phyloP scores from a whole-genome alignment of 805 yeast species.

The Monosporozyma yasuniensis region DNA sequence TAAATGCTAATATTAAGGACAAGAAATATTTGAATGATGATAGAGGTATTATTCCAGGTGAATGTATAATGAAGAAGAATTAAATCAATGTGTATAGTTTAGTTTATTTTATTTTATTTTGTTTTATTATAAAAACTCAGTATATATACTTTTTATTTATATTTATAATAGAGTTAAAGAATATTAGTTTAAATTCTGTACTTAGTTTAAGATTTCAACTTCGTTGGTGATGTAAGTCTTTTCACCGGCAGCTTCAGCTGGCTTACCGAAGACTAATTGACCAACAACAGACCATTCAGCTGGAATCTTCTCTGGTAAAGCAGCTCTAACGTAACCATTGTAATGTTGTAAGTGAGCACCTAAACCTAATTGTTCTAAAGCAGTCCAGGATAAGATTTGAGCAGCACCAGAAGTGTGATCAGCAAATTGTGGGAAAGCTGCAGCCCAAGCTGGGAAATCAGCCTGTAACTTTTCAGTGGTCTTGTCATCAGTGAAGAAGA shows the following conservation, averaged over 20 bases:
- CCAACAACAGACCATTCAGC: slow-evolving; percentile 38
- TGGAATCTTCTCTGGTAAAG: slow-evolving; percentile 34
- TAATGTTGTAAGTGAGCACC: slow-evolving; percentile 49
- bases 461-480: slow-evolving; percentile 35
- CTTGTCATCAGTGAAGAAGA: slow-evolving; percentile 40
- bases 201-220: slow-evolving; percentile 7
- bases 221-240: slow-evolving; percentile 35
- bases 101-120: too few relatives aligned
- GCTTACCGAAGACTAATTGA: slow-evolving; percentile 45
- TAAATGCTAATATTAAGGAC: slow-evolving; percentile 1
- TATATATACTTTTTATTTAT: neutral
- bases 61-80: slow-evolving; percentile 23
- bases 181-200: neutral
- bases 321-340: slow-evolving; percentile 37
- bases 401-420: slow-evolving; percentile 42
- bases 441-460: slow-evolving; percentile 36
- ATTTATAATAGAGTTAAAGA: neutral
- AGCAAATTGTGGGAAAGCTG: slow-evolving; percentile 40
- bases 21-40: slow-evolving; percentile 29
- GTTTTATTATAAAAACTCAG: too few relatives aligned
- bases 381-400: slow-evolving; percentile 43
- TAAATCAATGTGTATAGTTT: too few relatives aligned
- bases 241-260: slow-evolving; percentile 32
- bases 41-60: slow-evolving; percentile 36
- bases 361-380: slow-evolving; percentile 35